Conservation (phyloP, 768 basidiomycete genomes). For the button mushroom (Agaricus bisporus) region DNA sequence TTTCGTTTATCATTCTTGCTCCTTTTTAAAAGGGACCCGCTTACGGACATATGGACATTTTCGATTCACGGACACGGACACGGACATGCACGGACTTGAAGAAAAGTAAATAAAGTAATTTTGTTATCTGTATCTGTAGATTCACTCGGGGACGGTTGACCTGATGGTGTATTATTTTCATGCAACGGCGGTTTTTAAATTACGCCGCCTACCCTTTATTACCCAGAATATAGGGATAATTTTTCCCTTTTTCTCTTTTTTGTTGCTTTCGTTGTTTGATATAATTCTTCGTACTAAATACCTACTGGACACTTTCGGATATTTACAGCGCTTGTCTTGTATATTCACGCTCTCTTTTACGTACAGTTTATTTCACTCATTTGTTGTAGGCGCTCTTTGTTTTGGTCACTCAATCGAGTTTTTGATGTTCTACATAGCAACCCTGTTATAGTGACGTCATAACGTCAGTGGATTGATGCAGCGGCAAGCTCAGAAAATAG, state of each 20-base stretch:
- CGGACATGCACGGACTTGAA: conserved; percentile 6
- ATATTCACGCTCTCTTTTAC: neutral
- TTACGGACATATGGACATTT: conserved; percentile 2
- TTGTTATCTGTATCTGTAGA: conserved; percentile 11
- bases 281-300: conserved; percentile 1
- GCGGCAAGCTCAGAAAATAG: neutral
- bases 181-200: neutral
- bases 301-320: conserved; percentile 11
- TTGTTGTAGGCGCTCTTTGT: neutral
- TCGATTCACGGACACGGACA: conserved; percentile 1
- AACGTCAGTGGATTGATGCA: no score
- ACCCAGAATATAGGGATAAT: neutral
- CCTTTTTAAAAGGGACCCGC: neutral
- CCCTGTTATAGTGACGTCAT: no score
- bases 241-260: neutral
- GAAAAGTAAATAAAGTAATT: conserved; percentile 11
- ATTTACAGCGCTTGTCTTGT: neutral
- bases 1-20: conserved; percentile 3
- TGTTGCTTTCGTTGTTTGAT: neutral
- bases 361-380: neutral
- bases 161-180: conserved; percentile 10
- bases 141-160: conserved; percentile 8
- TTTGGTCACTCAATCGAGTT: neutral
- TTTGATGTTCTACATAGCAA: no score
- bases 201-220: neutral